phyloP scores from a whole-genome alignment of 768 basidiomycete species.

The Daedaleopsis nitida region DNA sequence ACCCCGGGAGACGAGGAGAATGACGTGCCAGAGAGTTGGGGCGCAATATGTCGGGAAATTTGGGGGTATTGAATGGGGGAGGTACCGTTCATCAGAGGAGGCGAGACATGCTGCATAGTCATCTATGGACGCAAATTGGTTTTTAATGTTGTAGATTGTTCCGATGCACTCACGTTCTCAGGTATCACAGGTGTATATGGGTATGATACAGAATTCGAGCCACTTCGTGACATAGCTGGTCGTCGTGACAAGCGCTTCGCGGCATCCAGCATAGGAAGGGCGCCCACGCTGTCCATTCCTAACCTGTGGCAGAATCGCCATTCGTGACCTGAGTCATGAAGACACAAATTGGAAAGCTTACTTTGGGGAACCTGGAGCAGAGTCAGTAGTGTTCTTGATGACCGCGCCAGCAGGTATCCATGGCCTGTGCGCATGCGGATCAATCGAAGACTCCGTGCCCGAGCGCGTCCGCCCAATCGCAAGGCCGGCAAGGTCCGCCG shows the following conservation, averaged over 20 bases:
- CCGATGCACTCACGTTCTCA: slow-evolving; percentile 46
- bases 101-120: slow-evolving; percentile 39
- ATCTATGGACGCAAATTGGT: slow-evolving; percentile 26
- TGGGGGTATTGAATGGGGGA: slow-evolving; percentile 58
- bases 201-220: slow-evolving; percentile 42
- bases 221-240: slow-evolving; percentile 44
- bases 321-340: background rate
- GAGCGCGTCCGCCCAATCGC: slow-evolving; percentile 13
- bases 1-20: slow-evolving; percentile 42
- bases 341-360: slow-evolving; percentile 21
- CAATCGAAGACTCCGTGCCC: slow-evolving; percentile 21
- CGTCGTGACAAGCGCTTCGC: slow-evolving; percentile 38
- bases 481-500: slow-evolving; percentile 9
- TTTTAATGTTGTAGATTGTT: background rate
- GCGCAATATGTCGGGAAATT: slow-evolving; percentile 42
- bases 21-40: slow-evolving; percentile 42
- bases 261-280: slow-evolving; percentile 18
- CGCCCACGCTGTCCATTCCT: slow-evolving; percentile 15
- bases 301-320: background rate
- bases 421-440: slow-evolving; percentile 19
- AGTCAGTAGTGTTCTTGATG: slow-evolving; percentile 42
- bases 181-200: slow-evolving; percentile 45
- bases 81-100: slow-evolving; percentile 40
- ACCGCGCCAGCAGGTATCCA: slow-evolving; percentile 21
- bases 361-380: slow-evolving; percentile 45